These are phyloP conservation scores for Thraustotheca clavata DNA, from an alignment of 352 stramenopile species.

Conservation along the genomic window DNA sequence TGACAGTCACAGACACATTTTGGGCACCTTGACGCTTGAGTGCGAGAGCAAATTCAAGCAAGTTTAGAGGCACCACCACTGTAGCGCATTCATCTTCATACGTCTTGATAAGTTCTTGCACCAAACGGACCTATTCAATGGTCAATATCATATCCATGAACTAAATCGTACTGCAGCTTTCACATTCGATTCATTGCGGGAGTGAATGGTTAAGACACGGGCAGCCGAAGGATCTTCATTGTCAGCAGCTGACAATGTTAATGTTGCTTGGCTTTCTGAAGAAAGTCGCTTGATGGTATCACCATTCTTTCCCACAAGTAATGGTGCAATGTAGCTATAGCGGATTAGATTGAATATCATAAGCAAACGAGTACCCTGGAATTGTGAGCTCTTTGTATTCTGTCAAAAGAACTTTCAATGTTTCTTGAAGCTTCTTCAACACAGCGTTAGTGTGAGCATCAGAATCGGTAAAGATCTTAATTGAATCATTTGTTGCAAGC, in stretches of 20 bases:
- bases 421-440: constrained; percentile 35
- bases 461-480: constrained; percentile 60
- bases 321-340: constrained; percentile 33
- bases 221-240: not conserved
- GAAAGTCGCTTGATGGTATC: constrained; percentile 72
- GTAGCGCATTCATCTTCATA: constrained; percentile 16
- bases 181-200: constrained; percentile 50
- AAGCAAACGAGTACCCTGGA: constrained; percentile 27
- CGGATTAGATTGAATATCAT: not conserved
- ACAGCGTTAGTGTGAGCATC: constrained; percentile 41
- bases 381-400: constrained; percentile 59
- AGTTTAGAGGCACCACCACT: not conserved
- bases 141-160: not conserved
- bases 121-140: not conserved
- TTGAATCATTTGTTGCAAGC: constrained; percentile 37
- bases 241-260: constrained; percentile 7
- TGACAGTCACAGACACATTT: constrained; percentile 5
- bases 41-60: not conserved
- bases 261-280: constrained; percentile 35
- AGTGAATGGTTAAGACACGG: constrained; percentile 55
- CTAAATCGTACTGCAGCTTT: constrained; percentile 30
- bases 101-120: not conserved
- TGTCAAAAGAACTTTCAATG: constrained; percentile 50
- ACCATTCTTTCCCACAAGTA: constrained; percentile 63
- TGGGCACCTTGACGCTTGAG: constrained; percentile 1